Percentiles rank a stretch among this genome's conserved stretches.
Conservation (phyloP, 163 green algal genomes). For the Chloroidium sp. region DNA sequence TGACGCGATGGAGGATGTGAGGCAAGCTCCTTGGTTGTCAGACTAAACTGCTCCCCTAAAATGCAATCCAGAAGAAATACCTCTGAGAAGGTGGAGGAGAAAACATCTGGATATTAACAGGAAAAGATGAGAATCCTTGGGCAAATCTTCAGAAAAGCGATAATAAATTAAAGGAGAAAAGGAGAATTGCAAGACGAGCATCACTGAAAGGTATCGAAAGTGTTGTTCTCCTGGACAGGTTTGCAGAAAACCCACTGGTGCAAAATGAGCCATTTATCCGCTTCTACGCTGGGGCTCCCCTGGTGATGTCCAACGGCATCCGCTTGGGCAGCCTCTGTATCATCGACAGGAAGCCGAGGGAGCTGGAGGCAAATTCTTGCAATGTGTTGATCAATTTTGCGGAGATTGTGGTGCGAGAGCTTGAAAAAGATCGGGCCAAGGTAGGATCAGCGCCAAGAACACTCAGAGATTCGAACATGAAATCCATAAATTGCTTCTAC, state of each 20-base stretch:
- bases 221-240: constrained; percentile 13
- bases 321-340: constrained; percentile 48
- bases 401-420: constrained; percentile 58
- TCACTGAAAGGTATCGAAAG: not conserved
- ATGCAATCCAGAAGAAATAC: not conserved
- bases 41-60: too few relatives aligned
- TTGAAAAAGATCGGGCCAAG: constrained; percentile 31
- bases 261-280: constrained; percentile 18
- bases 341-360: constrained; percentile 42
- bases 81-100: not conserved
- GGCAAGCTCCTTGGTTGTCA: not conserved
- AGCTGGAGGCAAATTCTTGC: constrained; percentile 50
- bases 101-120: not conserved
- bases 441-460: too few relatives aligned
- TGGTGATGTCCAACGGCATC: constrained; percentile 40
- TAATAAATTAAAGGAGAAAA: not conserved
- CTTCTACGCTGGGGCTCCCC: constrained; percentile 60
- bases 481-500: too few relatives aligned
- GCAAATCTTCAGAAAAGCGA: not conserved
- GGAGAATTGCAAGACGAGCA: too few relatives aligned
- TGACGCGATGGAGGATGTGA: constrained; percentile 45
- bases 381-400: constrained; percentile 65
- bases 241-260: constrained; percentile 42
- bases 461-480: too few relatives aligned
- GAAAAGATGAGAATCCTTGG: not conserved